Base-by-base conservation (phyloP, 2,329 filamentous ascomycete species). In the Ustilaginoidea virens region DNA sequence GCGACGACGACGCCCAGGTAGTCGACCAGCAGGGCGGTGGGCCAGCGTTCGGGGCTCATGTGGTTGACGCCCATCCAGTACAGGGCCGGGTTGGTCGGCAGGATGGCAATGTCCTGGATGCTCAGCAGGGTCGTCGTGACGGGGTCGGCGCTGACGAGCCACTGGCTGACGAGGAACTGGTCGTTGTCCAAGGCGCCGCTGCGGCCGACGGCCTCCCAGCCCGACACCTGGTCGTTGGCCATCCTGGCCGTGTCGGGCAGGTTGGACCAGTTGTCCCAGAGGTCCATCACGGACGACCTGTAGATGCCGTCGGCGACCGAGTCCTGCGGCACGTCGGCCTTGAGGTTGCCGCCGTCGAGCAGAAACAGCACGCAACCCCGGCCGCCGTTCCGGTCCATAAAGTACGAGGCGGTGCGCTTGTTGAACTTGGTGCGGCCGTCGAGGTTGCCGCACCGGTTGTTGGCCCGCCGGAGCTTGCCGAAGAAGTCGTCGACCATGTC, bases 401-500 rank as follows among this genome's bases (percentile, higher is more conserved):
- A 45, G 24, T 44, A 44, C 1, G 37, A 39, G 4, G 42, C 42
- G 2, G 32, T 36, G 4, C 45, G 41, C 29, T 43, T 38, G 27
- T 46, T 37, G 30, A 50, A 42, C n/a, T 35, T 35, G 21, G 33
- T 34, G 9, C 23, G 27, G 5, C 27, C 38, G 31, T 39, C 38
- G 19, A 46, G 36, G 16, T 46, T 41, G n/a, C 34, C 37, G 30
- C 51, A 52, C 11, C 58, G 56, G 35, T 60, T 56, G 26, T 57
- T 52, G 29, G 63, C 43, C 4, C 40, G 42, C 23, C 43, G 50
- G 3, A 66, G 46, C 32, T 54, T 51, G 30, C 48, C 41, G 30
- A 63, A 59, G 21, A 63, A 53, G n/a, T 47, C 40, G 38, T 55
- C 48, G 44, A 54, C 55, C 17, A 62, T 52, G 14, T 41, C 39